Base-by-base conservation (phyloP, 495 filamentous ascomycete genomes). In the Hypoxylon perforatum region DNA sequence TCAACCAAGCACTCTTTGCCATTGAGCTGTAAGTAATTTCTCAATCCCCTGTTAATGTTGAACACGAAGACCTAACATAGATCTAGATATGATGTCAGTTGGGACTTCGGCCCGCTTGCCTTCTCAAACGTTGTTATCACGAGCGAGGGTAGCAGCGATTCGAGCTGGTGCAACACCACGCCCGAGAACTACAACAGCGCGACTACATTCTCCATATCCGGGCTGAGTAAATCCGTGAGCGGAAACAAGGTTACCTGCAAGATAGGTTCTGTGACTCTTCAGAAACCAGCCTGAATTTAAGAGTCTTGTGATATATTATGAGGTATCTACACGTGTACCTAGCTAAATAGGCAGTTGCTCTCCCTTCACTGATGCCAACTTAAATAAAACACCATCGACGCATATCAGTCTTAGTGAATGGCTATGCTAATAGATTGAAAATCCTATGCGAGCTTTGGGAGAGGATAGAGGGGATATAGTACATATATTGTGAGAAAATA, bases 121-220 rank as follows among this genome's bases (percentile, higher is more conserved):
- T 80, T 76, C 60, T 75, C 73, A 17, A 76, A 79, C 50, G 57
- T 81, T 17, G 76, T 74, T 6, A 81, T 81, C 56, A 73, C 61
- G 59, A 73, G 69, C 49, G 47, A 58, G 1, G 72, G 71, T 4
- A 67, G 58, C 2, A 67, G 58, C 4, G 65, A 71, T 58, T 69
- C 63, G 49, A 60, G 64, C 15, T 76, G 75, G 75, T 75, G 74
- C 55, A 76, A 73, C 17, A 72, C 68, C 7, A 67, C 47, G 0
- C 77, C 75, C 0, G 73, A 77, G 41, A 78, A 76, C 53, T 78
- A 78, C 57, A 75, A 78, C 48, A 45, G 67, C 33, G 73, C 76
- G 19, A 77, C 63, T 0, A 70, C 60, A 10, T 78, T 75, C 54
- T 69, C 73, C 6, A 73, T 76, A 10, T 67, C 39, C 3, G 72